Conservation (phyloP, 2,329 filamentous ascomycete species). For the Stemphylium vesicarium region DNA sequence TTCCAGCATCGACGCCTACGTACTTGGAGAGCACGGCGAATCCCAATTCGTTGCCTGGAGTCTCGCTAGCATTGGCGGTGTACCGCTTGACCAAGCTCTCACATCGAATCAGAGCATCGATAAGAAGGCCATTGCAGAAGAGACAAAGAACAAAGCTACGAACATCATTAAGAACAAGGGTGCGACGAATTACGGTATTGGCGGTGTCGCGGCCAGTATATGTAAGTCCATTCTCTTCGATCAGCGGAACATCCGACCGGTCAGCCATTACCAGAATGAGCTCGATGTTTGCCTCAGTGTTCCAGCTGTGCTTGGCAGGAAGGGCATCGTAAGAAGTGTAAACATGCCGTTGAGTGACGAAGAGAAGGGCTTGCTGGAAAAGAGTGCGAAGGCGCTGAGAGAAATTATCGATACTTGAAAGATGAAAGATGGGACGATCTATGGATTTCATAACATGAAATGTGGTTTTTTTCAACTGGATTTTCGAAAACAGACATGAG, state of each 20-base stretch:
- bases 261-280: conserved; percentile 22
- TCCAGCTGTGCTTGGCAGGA: conserved; percentile 24
- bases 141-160: conserved; percentile 22
- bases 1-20: conserved; percentile 22
- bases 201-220: conserved; percentile 24
- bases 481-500: no score
- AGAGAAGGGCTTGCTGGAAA: conserved; percentile 15
- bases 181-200: conserved; percentile 29
- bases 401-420: conserved; percentile 13
- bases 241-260: conserved; percentile 17
- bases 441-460: no score
- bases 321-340: conserved; percentile 18
- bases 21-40: conserved; percentile 28
- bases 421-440: no score
- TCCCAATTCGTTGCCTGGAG: conserved; percentile 27
- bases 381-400: conserved; percentile 22
- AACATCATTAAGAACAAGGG: conserved; percentile 29
- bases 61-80: conserved; percentile 15
- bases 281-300: conserved; percentile 24
- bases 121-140: conserved; percentile 12
- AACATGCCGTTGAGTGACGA: conserved; percentile 8
- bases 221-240: conserved; percentile 24
- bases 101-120: not conserved
- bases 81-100: conserved; percentile 9
- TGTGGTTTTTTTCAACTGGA: no score